Evolutionary conservation across 2,329 filamentous ascomycete species (phyloP), one percentile per base, ranked within the genome.

Genomic region (Fusarium sp.): DNA sequence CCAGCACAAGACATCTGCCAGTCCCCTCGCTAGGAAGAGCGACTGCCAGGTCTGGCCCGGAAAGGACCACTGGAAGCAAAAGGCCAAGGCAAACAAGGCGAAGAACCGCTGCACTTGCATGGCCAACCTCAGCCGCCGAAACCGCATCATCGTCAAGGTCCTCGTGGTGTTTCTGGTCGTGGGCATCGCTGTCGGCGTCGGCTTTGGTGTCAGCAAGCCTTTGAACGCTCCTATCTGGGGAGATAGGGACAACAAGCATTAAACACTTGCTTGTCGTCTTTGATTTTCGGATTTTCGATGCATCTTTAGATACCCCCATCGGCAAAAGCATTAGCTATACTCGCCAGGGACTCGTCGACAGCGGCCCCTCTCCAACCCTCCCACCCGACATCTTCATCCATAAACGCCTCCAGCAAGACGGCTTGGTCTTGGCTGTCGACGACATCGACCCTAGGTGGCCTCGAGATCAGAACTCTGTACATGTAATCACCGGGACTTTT

Each of bases 41-140:
- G 88, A 91, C 69, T 87, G 85, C 75, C 84, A 87, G 51, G 88
- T 90, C 20, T 92, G 90, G 90, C 90, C 90, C 6, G 87, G 87
- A 65, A 86, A 89, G 77, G 85, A 87, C 27, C 86, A 90, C 77
- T 91, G 90, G 89, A 88, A 87, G 80, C 83, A 85, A 69, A 89
- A 90, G 83, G 88, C 88, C 69, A 88, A 87, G 80, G 86, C 84
- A 12, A 87, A 87, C 67, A 89, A 89, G 82, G 83, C 83, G 72
- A 87, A 85, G 69, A 85, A 83, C 63, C 66, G 76, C 49, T 90
- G 88, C 80, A 85, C 85, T 64, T 88, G 85, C 70, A 83, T 91
- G 81, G 86, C 87, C 51, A 80, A 81, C 35, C 83, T 91, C 60
- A 88, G 84, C 82, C 85, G 84, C 75, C 86, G 87, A 56, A 90